Conservation (phyloP, 768 basidiomycete species). For the Panus rudis region DNA sequence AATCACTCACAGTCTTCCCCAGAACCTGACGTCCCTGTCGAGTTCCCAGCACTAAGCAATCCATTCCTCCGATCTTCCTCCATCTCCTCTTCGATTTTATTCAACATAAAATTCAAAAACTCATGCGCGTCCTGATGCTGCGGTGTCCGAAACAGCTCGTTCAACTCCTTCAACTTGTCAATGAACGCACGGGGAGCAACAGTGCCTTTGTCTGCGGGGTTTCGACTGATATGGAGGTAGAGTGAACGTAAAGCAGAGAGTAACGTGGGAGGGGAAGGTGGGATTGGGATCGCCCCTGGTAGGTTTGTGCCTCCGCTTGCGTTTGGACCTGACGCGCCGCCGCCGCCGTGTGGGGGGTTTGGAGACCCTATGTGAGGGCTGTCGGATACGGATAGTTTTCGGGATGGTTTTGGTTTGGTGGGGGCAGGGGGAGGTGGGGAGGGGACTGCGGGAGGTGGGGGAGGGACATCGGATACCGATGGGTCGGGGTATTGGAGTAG, state of each 20-base stretch:
- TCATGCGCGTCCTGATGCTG: slow-evolving; percentile 99
- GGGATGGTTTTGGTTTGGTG: slow-evolving; percentile 53
- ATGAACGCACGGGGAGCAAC: slow-evolving; percentile 89
- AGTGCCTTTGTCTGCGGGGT: slow-evolving; percentile 74
- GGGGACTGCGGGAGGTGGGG: slow-evolving; percentile 15
- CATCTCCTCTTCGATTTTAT: slow-evolving; percentile 89
- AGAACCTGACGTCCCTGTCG: slow-evolving; percentile 13
- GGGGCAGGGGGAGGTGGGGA: slow-evolving; percentile 19
- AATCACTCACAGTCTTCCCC: slow-evolving; percentile 65
- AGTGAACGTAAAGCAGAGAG: slow-evolving; percentile 92
- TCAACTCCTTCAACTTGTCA: slow-evolving; percentile 87
- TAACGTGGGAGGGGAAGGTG: slow-evolving; percentile 62
- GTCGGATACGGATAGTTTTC: slow-evolving; percentile 35
- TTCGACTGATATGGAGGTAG: slow-evolving; percentile 75
- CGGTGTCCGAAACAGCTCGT: slow-evolving; percentile 83
- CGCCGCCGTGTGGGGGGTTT: slow-evolving; percentile 16
- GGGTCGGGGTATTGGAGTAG: slow-evolving; percentile 63
- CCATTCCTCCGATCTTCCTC: slow-evolving; percentile 53
- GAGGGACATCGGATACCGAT: slow-evolving; percentile 33
- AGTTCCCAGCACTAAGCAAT: slow-evolving; percentile 8
- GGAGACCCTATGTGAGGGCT: slow-evolving; percentile 13
- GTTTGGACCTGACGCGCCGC: slow-evolving; percentile 21
- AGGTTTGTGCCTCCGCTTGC: too few relatives aligned
- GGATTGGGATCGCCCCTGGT: slow-evolving; percentile 38
- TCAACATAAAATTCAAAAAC: slow-evolving; percentile 91